Conservation (phyloP, 108 stramenopile genomes). For the Skeletonema marinoi region DNA sequence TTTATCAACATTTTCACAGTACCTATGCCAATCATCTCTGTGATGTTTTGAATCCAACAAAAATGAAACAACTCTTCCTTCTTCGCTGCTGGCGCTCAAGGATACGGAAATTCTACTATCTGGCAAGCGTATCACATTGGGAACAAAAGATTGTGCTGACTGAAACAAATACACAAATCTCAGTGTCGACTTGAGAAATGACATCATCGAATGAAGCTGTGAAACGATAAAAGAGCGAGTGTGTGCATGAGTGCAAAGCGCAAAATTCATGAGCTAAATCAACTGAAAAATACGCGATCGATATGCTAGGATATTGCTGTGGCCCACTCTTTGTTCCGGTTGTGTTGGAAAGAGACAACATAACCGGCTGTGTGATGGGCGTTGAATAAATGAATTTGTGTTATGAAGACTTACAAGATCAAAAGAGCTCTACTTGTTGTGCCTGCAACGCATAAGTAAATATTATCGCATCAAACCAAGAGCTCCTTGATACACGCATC, state of each 20-base stretch:
- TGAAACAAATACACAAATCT: neutral
- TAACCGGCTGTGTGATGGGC: conserved; percentile 11
- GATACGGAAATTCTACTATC: too few relatives aligned
- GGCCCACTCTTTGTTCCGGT: conserved; percentile 4
- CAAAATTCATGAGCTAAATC: neutral
- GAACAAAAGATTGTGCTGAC: neutral
- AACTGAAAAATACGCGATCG: neutral
- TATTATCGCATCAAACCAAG: too few relatives aligned
- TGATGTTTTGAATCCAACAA: neutral
- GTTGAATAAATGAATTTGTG: neutral
- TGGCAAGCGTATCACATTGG: too few relatives aligned
- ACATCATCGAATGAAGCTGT: neutral
- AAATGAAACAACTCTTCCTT: neutral
- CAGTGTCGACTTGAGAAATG: neutral
- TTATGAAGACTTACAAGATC: neutral
- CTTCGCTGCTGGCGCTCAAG: too few relatives aligned
- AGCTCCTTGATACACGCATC: too few relatives aligned
- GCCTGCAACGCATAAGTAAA: too few relatives aligned
- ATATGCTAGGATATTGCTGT: neutral
- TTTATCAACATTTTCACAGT: conserved; percentile 31
- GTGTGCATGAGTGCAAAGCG: conserved; percentile 15
- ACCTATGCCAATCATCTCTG: conserved; percentile 16
- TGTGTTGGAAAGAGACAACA: neutral
- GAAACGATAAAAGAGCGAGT: neutral
- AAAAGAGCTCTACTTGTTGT: too few relatives aligned